phyloP scores from a whole-genome alignment of 2,329 filamentous ascomycete species.

The Xylaria sp. region DNA sequence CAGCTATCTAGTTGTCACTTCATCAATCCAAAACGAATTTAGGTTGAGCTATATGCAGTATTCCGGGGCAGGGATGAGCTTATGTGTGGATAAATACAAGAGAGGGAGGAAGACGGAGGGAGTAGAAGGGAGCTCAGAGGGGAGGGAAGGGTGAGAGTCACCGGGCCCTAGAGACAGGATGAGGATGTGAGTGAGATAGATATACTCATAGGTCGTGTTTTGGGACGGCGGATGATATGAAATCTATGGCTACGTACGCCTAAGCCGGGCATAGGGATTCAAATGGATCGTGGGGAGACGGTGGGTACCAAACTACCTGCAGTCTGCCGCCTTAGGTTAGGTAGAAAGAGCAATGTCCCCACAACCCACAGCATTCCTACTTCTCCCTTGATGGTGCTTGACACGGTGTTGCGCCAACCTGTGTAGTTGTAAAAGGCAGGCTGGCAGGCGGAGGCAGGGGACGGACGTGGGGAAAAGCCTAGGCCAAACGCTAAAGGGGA shows the following conservation, averaged over 20 bases:
- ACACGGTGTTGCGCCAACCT: background rate
- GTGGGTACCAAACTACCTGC: background rate
- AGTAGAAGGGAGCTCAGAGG: background rate
- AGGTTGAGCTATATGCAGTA: background rate
- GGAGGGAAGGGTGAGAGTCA: too few relatives aligned
- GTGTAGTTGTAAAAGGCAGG: too few relatives aligned
- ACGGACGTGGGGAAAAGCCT: background rate
- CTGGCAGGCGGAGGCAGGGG: background rate
- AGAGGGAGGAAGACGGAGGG: background rate
- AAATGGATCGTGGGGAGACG: background rate
- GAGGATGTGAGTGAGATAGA: background rate
- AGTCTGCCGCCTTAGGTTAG: too few relatives aligned
- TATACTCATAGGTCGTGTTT: background rate
- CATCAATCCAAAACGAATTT: background rate
- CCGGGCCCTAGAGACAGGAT: background rate
- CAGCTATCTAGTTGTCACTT: background rate
- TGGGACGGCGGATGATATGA: background rate
- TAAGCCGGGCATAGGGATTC: background rate
- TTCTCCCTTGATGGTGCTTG: background rate
- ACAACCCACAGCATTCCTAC: background rate
- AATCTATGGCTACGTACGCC: background rate
- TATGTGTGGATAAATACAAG: background rate
- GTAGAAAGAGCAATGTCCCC: background rate
- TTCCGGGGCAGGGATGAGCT: background rate
- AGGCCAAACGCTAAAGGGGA: background rate